These are phyloP conservation scores for Moesziomyces antarcticus DNA, from an alignment of 1,284 basidiomycete genomes.

Conservation along the genomic window DNA sequence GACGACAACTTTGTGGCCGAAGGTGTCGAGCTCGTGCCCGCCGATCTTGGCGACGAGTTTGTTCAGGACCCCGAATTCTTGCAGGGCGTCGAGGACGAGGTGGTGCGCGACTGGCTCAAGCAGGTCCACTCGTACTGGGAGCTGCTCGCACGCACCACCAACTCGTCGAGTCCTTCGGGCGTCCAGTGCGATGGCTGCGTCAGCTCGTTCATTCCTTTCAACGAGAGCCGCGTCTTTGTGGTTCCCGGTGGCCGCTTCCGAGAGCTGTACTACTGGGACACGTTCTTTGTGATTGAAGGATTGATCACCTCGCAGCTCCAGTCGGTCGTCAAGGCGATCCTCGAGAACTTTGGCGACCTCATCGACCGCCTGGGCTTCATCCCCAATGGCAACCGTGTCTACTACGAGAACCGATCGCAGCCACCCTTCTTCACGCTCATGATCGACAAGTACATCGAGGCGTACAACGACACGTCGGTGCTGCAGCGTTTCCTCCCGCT, in stretches of 20 bases:
- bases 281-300: slow-evolving; percentile 71
- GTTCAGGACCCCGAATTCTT: slow-evolving; percentile 76
- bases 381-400: slow-evolving; percentile 88
- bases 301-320: slow-evolving; percentile 81
- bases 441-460: slow-evolving; percentile 75
- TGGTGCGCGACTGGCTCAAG: slow-evolving; percentile 79
- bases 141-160: slow-evolving; percentile 79
- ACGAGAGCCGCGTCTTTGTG: slow-evolving; percentile 80
- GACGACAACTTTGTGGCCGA: slow-evolving; percentile 84
- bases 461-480: slow-evolving; percentile 75
- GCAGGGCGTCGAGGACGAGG: slow-evolving; percentile 76
- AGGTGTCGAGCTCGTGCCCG: slow-evolving; percentile 80
- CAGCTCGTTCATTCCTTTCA: slow-evolving; percentile 85
- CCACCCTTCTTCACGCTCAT: slow-evolving; percentile 78
- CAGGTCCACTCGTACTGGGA: slow-evolving; percentile 86
- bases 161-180: slow-evolving; percentile 74
- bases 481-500: slow-evolving; percentile 76
- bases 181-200: slow-evolving; percentile 75
- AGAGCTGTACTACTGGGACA: slow-evolving; percentile 65
- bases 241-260: slow-evolving; percentile 83
- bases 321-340: slow-evolving; percentile 76
- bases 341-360: slow-evolving; percentile 74
- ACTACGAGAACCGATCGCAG: slow-evolving; percentile 86
- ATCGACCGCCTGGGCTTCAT: slow-evolving; percentile 95
- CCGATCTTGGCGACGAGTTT: slow-evolving; percentile 74